Percentiles rank a stretch among this genome's conserved stretches.
phyloP scores from a whole-genome alignment of 768 basidiomycete genomes.

The Rhodotorula diobovata region DNA sequence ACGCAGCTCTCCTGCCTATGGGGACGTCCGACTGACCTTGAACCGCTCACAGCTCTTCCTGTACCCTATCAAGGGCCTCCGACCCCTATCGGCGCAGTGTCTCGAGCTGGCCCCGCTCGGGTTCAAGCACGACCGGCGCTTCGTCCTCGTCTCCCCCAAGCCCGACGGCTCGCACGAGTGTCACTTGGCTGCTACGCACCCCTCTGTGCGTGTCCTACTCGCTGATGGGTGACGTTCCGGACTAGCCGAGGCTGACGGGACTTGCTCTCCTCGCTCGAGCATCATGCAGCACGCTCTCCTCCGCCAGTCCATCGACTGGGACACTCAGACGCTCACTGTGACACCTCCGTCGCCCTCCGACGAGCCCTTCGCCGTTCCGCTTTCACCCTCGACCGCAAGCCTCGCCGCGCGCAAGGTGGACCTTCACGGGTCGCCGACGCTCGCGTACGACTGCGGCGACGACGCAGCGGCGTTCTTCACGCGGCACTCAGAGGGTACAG shows the following conservation, averaged over 20 bases:
- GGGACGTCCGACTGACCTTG: neutral
- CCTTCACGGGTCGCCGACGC: neutral
- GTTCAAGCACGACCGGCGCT: slow-evolving; percentile 5
- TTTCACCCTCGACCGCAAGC: neutral
- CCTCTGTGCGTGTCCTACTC: neutral
- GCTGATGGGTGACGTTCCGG: neutral
- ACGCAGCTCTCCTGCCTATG: neutral
- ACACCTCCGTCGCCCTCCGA: neutral
- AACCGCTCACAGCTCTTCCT: slow-evolving; percentile 1
- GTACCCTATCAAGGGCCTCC: slow-evolving; percentile 14
- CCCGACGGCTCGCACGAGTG: neutral
- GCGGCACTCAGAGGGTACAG: neutral
- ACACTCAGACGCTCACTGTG: neutral
- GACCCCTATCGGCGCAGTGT: neutral
- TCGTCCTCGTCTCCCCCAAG: slow-evolving; percentile 2
- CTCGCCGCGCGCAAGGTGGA: neutral
- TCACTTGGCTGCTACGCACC: neutral
- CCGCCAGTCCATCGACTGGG: neutral
- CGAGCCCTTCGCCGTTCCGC: neutral
- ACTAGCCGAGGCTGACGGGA: accelerated
- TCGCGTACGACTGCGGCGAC: slow-evolving; percentile 11
- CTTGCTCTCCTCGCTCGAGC: too few species aligned
- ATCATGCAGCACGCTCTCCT: slow-evolving; percentile 7
- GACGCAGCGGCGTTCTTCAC: slow-evolving; percentile 12
- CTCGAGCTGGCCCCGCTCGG: neutral